These are phyloP conservation scores for Metarhizium guizhouense DNA, from an alignment of 2,329 filamentous ascomycete species.

Conservation along the genomic window DNA sequence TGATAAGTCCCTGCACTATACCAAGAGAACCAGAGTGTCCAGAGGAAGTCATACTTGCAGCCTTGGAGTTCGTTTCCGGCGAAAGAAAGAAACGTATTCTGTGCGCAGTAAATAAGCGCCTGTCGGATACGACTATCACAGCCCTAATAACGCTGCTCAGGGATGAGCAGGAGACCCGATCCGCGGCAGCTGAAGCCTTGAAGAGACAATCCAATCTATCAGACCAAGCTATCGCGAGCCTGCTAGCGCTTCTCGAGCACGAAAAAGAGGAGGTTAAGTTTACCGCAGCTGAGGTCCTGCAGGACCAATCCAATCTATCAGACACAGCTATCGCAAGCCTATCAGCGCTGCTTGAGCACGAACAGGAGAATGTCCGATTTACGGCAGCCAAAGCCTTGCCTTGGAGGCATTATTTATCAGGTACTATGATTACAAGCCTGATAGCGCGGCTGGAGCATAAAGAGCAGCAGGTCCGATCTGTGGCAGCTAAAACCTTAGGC, in stretches of 20 bases:
- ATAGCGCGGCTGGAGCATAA: neutral
- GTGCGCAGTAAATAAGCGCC: neutral
- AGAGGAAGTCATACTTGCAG: neutral
- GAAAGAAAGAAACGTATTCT: neutral
- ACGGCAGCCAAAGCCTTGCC: neutral
- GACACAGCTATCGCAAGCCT: neutral
- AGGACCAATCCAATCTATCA: neutral
- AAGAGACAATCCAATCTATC: neutral
- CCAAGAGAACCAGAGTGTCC: neutral
- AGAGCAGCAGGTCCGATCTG: neutral
- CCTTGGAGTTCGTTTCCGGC: too few species aligned
- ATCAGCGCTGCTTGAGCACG: neutral
- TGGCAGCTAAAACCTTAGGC: neutral
- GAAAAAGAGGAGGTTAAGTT: neutral
- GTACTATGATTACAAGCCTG: neutral
- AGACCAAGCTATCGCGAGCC: neutral
- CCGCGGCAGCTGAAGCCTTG: neutral
- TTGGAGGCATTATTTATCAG: neutral
- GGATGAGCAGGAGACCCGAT: too few species aligned
- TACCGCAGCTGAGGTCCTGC: neutral
- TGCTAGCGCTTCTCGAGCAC: neutral
- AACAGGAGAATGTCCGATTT: neutral
- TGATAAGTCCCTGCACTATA: neutral
- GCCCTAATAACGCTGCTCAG: too few species aligned
- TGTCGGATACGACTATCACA: too few species aligned